phyloP scores from a whole-genome alignment of 306 rosid species.

The Bauhinia variegata region DNA sequence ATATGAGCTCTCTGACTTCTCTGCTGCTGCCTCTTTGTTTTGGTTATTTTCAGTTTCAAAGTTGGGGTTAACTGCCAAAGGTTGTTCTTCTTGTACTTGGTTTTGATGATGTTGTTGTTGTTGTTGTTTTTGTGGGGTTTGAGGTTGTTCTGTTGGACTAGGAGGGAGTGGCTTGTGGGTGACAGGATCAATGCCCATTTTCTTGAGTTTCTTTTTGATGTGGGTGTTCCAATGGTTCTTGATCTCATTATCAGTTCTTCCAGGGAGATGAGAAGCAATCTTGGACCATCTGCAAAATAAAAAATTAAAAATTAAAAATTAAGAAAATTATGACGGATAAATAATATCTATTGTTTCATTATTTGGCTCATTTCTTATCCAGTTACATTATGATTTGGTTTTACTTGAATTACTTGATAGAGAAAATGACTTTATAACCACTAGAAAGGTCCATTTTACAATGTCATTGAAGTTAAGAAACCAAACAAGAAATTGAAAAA shows the following conservation, averaged over 20 bases:
- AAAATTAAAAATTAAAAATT: no score
- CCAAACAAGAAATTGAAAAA: conserved; percentile 14
- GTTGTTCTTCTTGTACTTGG: conserved; percentile 23
- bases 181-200: conserved; percentile 79
- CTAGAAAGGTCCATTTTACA: conserved; percentile 27
- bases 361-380: no score
- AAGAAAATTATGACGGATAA: no score
- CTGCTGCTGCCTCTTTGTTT: conserved; percentile 36
- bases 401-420: no score
- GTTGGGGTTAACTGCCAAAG: conserved; percentile 18
- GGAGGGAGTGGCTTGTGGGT: conserved; percentile 66
- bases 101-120: conserved; percentile 3
- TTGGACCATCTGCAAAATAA: conserved; percentile 80
- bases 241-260: conserved; percentile 81
- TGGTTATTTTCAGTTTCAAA: conserved; percentile 36
- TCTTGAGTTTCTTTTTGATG: conserved; percentile 74
- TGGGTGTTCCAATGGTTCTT: conserved; percentile 88
- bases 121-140: no score
- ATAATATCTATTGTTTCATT: no score
- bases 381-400: no score
- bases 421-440: conserved; percentile 30
- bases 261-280: conserved; percentile 81
- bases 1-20: conserved; percentile 48
- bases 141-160: conserved; percentile 38
- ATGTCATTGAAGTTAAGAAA: conserved; percentile 31